phyloP scores from a whole-genome alignment of 2,329 filamentous ascomycete species.

The Paracoccidioides lutzii region DNA sequence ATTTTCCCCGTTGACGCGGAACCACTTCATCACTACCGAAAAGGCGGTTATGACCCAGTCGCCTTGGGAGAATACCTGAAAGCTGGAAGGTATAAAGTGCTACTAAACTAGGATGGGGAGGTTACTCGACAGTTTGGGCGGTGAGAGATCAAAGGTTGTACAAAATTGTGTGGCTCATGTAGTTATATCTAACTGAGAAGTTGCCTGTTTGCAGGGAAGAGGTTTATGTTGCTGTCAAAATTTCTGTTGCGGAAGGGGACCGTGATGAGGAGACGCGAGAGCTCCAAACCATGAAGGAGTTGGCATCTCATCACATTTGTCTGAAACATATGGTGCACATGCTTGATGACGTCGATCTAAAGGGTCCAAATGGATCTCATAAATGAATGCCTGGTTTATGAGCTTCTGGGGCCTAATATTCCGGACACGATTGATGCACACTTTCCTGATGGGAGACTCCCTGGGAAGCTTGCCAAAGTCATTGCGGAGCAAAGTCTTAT shows the following conservation, averaged over 20 bases:
- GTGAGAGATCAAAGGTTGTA: slow-evolving; percentile 17
- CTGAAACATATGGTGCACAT: slow-evolving; percentile 23
- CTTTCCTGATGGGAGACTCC: slow-evolving; percentile 25
- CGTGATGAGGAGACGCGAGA: slow-evolving; percentile 10
- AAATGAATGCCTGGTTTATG: slow-evolving; percentile 29
- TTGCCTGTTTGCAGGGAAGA: slow-evolving; percentile 8
- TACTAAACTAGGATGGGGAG: slow-evolving; percentile 27
- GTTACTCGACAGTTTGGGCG: slow-evolving; percentile 26
- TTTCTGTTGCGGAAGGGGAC: slow-evolving; percentile 11
- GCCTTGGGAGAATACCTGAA: slow-evolving; percentile 19
- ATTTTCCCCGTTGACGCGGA: slow-evolving; percentile 11
- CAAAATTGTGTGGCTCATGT: background rate
- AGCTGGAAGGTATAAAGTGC: slow-evolving; percentile 22
- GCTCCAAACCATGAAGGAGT: slow-evolving; percentile 3
- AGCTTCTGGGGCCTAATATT: slow-evolving; percentile 31
- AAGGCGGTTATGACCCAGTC: slow-evolving; percentile 24
- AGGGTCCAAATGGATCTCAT: slow-evolving; percentile 35
- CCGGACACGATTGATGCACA: slow-evolving; percentile 24
- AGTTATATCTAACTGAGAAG: slow-evolving; percentile 6
- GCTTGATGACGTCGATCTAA: slow-evolving; percentile 26
- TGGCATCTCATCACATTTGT: slow-evolving; percentile 5
- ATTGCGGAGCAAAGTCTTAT: slow-evolving; percentile 30
- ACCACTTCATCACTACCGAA: slow-evolving; percentile 14
- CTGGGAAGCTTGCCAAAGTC: slow-evolving; percentile 29
- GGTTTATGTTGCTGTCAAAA: slow-evolving; percentile 18